Base-by-base conservation (phyloP, 1,139 yeast species). In the Blastobotrys niveus region DNA sequence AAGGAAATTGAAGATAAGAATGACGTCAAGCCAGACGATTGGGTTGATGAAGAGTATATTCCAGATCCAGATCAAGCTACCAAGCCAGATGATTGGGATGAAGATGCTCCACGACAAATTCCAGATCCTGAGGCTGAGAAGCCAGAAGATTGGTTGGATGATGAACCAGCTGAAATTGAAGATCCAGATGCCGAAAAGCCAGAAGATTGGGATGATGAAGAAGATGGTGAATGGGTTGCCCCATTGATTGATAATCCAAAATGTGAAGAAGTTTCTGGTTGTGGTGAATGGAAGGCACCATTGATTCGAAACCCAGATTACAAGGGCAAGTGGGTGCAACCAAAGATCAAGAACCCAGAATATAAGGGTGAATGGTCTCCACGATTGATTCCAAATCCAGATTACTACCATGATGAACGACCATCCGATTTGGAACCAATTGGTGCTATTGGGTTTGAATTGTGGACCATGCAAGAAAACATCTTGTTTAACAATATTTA, bases 1-100 rank as follows among this genome's bases (percentile, higher is more conserved):
- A 62, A 64, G 48, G 77, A 73, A 54, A 71, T 88, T 45, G 70
- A 68, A 7, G 95, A 88, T 61, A 67, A 66, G n/a, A 56, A 65
- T 6, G 93, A 81, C 52, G 43, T 42, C 17, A 82, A 82, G 66
- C 96, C 96, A 3, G 74, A 58, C 0, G 81, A 80, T 58, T 88
- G 96, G 96, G 91, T 79, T 50, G 95, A 85, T 38, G 72, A 71
- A 25, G 70, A 68, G 48, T 63, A 58, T 40, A 82, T 88, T 46
- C 75, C 79, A 20, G 96, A 88, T 63, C 87, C 88, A 17, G 68
- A 68, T 3, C 67, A 72, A 48, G 67, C 75, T 20, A 64, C 55
- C 29, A 84, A 85, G 63, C 96, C 96, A 3, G 83, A 67, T 2
- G 91, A 83, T 60, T 88, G 93, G 82, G 94, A 86, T 56, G 85